These are phyloP conservation scores for Lepidium africanum DNA, from an alignment of 345 rosid genomes.

Conservation along the genomic window DNA sequence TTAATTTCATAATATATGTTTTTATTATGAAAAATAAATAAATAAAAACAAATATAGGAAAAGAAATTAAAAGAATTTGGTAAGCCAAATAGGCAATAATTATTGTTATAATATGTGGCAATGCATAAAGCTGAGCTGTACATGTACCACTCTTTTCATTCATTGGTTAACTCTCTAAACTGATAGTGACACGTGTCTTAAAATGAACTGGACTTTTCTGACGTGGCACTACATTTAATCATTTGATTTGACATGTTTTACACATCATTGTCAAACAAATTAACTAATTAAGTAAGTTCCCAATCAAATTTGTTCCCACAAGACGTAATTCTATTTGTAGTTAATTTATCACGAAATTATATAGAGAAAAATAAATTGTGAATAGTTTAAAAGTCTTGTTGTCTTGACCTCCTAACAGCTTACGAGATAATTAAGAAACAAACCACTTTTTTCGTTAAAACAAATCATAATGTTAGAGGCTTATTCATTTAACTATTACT, in stretches of 20 bases:
- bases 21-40: neutral
- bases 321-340: neutral
- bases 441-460: neutral
- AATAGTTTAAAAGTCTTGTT: slow-evolving; percentile 11
- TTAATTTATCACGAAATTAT: neutral
- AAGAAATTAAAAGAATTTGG: neutral
- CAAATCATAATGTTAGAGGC: slow-evolving; percentile 7
- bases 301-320: slow-evolving; percentile 1
- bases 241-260: slow-evolving; percentile 5
- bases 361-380: neutral
- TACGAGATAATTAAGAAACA: slow-evolving; percentile 13
- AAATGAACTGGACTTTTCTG: neutral
- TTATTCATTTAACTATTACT: neutral
- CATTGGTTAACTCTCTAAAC: slow-evolving; percentile 11
- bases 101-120: neutral
- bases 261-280: neutral
- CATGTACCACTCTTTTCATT: slow-evolving; percentile 1
- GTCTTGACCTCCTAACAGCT: slow-evolving; percentile 23
- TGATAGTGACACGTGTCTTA: neutral
- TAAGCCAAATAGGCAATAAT: slow-evolving; percentile 6
- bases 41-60: neutral
- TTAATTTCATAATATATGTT: neutral
- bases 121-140: slow-evolving; percentile 21
- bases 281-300: neutral
- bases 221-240: neutral